Base-by-base conservation (phyloP, 2,329 filamentous ascomycete genomes). In the Phoma sp. region DNA sequence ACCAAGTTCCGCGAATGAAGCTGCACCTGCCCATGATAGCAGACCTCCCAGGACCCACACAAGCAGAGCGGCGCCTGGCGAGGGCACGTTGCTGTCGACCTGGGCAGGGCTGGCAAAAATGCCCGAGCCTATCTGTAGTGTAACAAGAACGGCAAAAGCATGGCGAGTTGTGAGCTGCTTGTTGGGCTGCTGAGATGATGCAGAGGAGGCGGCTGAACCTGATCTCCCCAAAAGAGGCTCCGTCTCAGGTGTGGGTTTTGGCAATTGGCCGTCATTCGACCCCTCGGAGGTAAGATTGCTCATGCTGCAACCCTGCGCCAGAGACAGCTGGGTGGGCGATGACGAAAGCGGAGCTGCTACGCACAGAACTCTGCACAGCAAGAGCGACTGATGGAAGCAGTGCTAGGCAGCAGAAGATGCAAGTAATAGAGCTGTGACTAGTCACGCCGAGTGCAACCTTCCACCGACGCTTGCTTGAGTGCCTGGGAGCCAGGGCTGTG, bases 51-150 rank as follows among this genome's bases (percentile, higher is more conserved):
- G 73, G 1, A 86, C 75, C 86, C 86, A 88, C 7, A 87, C 79
- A 2, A 84, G 62, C 32, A 88, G 63, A 2, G 84, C 83, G 1
- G 77, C 75, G 7, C 83, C 85, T 0, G 85, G 85, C 0, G 85
- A 87, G 0, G 84, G 83, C 2, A 87, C 84, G 59, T 87, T 86
- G 13, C 81, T 81, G 62, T 87, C 84, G 54, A 88, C 85, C 9
- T 84, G 80, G 0, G 84, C 83, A 0, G 85, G 85, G 1, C 85
- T 87, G 0, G 86, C 86, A 61, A 88, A 88, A 14, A 88, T 82
- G 30, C 86, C 85, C 47, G 82, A 85, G 7, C 86, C 86, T 42
- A 88, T 86, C 48, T 87, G 84, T 56, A 87, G 83, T 61, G 83
- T 84, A 55, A 87, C 81, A 36, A 87, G 77, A 41, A 88, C 83